Conservation (phyloP, 2,329 filamentous ascomycete species). For the Zarea fungicola region DNA sequence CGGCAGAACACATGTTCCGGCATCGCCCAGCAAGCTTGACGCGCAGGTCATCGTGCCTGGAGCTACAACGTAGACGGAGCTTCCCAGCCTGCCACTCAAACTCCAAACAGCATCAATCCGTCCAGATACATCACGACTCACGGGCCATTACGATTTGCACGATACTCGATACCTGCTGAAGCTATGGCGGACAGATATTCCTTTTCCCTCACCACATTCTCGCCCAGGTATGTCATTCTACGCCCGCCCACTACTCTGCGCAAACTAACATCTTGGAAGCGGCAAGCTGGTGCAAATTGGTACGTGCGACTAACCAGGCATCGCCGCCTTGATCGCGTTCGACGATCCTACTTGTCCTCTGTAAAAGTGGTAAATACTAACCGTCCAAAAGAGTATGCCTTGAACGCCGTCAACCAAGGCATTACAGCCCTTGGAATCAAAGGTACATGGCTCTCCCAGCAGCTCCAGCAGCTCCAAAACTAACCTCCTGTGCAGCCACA, state of each 20-base stretch:
- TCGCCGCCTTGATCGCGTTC: too few species aligned
- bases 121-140: constrained; percentile 9
- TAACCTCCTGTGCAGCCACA: constrained; percentile 57
- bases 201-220: constrained; percentile 99
- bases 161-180: constrained; percentile 16
- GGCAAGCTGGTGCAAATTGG: constrained; percentile 99
- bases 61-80: constrained; percentile 9
- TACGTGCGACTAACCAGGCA: constrained; percentile 21
- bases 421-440: constrained; percentile 98
- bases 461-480: constrained; percentile 18
- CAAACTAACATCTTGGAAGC: constrained; percentile 52
- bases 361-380: too few species aligned
- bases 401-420: constrained; percentile 98
- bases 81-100: constrained; percentile 13
- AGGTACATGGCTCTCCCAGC: constrained; percentile 50
- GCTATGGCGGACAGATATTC: constrained; percentile 97
- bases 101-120: constrained; percentile 15
- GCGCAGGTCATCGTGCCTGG: constrained; percentile 17
- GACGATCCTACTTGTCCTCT: too few species aligned
- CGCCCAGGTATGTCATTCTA: constrained; percentile 72
- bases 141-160: constrained; percentile 1
- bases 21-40: constrained; percentile 11
- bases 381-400: constrained; percentile 74
- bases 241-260: constrained; percentile 20
- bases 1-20: constrained; percentile 11